Evolutionary conservation across 192 early-diverging fungal genomes (phyloP), one percentile per base, ranked within the genome.

Genomic region (Umbelopsis sp.): DNA sequence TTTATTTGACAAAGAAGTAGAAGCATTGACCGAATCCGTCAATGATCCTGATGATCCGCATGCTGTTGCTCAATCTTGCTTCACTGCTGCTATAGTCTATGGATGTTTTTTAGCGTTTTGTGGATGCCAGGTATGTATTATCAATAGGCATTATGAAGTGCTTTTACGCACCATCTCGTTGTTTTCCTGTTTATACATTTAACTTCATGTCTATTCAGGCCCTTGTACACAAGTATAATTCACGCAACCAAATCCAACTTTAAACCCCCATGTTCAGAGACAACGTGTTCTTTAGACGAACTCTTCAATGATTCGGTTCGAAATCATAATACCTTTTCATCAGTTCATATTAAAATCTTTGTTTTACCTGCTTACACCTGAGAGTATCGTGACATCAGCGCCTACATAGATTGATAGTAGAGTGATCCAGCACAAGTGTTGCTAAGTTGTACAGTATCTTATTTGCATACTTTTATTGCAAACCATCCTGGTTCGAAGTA

Each of bases 31-130:
- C 24, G 80, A 86, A 66, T 83, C 77, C 21, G 38, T 38, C 0
- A 71, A 80, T 11, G 84, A 86, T 70, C 84, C 84, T 31, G 73
- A 77, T 0, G 71, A 86, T 45, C 84, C 84, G 9, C 72, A 79
- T 29, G 80, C 67, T 12, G 79, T 81, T 24, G 84, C 84, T 49
- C 72, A 81, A 67, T 76, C 84, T 24, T 86, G 84, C 52, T 76
- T 86, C 20, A 79, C 79, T 4, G 84, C 82, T 44, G 83, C 84
- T 10, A 62, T 73, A 21, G 80, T 86, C 12, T 86, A 86, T 65
- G 82, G 78, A 31, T 82, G 81, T 62, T 82, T 86, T 77, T 74
- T 86, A 26, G 71, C 76, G 25, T 86, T 83, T 41, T 86, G 84
- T 52, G 74, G 79, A 41, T 86, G 77, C 71, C 84, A 86, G 80